Evolutionary conservation across 192 early-diverging fungal species (phyloP).

Genomic region (Chytriomyces confervae): DNA sequence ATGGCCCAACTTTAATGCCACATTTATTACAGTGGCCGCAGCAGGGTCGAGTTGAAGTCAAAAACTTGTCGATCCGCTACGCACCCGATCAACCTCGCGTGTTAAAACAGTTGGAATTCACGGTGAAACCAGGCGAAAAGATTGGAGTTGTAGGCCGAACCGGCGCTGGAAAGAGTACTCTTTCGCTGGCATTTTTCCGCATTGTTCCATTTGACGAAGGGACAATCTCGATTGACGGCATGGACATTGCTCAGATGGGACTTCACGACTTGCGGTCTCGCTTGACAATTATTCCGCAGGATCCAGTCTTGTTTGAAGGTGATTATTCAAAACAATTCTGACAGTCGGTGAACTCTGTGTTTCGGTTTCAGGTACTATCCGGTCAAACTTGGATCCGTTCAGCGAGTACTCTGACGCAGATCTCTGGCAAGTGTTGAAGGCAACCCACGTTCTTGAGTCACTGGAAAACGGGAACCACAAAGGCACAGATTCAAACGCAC

Average conservation of each 20-base stretch:
- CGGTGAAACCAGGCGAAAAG: slow-evolving; percentile 47
- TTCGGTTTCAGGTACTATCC: slow-evolving; percentile 56
- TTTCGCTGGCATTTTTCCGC: slow-evolving; percentile 72
- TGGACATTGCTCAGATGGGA: slow-evolving; percentile 65
- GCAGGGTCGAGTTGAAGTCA: slow-evolving; percentile 40
- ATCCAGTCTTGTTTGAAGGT: slow-evolving; percentile 61
- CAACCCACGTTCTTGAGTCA: slow-evolving; percentile 72
- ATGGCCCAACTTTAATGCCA: background rate
- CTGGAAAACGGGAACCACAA: background rate
- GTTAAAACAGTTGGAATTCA: slow-evolving; percentile 41
- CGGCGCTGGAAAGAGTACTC: slow-evolving; percentile 79
- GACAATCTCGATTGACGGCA: slow-evolving; percentile 69
- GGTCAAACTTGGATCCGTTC: slow-evolving; percentile 83
- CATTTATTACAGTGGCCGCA: slow-evolving; percentile 40
- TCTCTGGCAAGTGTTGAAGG: slow-evolving; percentile 76
- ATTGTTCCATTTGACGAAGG: slow-evolving; percentile 66
- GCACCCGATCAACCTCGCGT: slow-evolving; percentile 48
- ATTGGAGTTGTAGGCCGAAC: slow-evolving; percentile 61
- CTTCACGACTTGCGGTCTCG: slow-evolving; percentile 57
- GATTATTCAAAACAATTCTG: slow-evolving; percentile 8
- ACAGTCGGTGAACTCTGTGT: background rate
- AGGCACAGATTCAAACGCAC: slow-evolving; percentile 31
- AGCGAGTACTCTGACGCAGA: slow-evolving; percentile 68
- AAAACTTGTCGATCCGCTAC: slow-evolving; percentile 45
- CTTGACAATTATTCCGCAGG: slow-evolving; percentile 56